These are phyloP conservation scores for Solidago caesia DNA, from an alignment of 129 eudicot species.

Conservation along the genomic window DNA sequence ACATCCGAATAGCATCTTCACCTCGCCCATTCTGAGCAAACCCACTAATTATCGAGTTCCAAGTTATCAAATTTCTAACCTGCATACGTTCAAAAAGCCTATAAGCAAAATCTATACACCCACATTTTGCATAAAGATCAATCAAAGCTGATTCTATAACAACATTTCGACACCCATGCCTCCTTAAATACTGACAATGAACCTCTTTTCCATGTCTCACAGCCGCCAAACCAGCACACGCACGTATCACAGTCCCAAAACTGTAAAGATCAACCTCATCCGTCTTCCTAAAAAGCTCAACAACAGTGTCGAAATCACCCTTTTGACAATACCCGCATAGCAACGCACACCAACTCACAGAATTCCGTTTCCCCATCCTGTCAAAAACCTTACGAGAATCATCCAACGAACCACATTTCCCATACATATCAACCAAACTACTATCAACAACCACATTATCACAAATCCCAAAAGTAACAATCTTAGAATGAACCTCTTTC, in stretches of 20 bases:
- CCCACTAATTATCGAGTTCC: slow-evolving; percentile 79
- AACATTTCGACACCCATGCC: slow-evolving; percentile 50
- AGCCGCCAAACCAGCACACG: slow-evolving; percentile 91
- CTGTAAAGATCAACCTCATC: slow-evolving; percentile 57
- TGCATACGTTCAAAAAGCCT: slow-evolving; percentile 53
- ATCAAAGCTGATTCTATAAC: slow-evolving; percentile 87
- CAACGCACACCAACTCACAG: slow-evolving; percentile 72
- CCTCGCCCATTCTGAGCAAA: slow-evolving; percentile 86
- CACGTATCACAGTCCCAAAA: slow-evolving; percentile 84
- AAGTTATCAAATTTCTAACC: slow-evolving; percentile 56
- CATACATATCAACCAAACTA: slow-evolving; percentile 83
- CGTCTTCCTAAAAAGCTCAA: slow-evolving; percentile 52
- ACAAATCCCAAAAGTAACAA: slow-evolving; percentile 46
- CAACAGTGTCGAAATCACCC: slow-evolving; percentile 51
- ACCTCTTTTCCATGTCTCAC: slow-evolving; percentile 72
- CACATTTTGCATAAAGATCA: slow-evolving; percentile 86
- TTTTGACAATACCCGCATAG: slow-evolving; percentile 74
- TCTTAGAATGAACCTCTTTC: slow-evolving; percentile 62
- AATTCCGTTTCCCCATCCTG: slow-evolving; percentile 53
- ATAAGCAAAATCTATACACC: slow-evolving; percentile 62
- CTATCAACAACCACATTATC: slow-evolving; percentile 69
- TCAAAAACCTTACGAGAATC: slow-evolving; percentile 66
- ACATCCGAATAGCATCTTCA: slow-evolving; percentile 52
- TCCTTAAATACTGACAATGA: slow-evolving; percentile 71
- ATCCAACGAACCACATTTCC: slow-evolving; percentile 61